Conservation (phyloP, 208 protist genomes). For the Leishmania martiniquensis region DNA sequence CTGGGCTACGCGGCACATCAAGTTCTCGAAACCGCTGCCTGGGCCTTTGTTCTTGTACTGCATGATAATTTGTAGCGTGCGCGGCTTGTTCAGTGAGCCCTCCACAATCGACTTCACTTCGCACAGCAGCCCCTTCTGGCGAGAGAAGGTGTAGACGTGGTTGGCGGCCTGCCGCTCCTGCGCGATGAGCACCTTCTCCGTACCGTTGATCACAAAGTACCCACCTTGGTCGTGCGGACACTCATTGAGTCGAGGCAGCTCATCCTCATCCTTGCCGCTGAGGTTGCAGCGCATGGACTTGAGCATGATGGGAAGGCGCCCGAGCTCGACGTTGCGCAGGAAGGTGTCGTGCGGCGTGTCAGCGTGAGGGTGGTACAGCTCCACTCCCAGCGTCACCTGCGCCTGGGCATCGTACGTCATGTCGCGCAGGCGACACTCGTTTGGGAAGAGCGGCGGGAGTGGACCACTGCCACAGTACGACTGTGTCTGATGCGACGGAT, state of each 20-base stretch:
- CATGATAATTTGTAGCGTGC: slow-evolving; percentile 95
- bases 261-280: slow-evolving; percentile 85
- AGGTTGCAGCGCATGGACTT: slow-evolving; percentile 97
- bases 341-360: slow-evolving; percentile 40
- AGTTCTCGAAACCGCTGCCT: slow-evolving; percentile 87
- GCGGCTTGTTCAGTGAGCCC: slow-evolving; percentile 83
- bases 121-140: slow-evolving; percentile 91
- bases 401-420: slow-evolving; percentile 92
- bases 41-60: slow-evolving; percentile 94
- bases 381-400: slow-evolving; percentile 62
- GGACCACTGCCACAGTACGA: slow-evolving; percentile 53
- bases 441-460: slow-evolving; percentile 90
- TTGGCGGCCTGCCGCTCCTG: slow-evolving; percentile 98
- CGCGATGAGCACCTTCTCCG: slow-evolving; percentile 98
- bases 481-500: slow-evolving; percentile 68
- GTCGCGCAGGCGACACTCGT: slow-evolving; percentile 97
- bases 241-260: slow-evolving; percentile 96
- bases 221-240: slow-evolving; percentile 99
- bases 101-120: slow-evolving; percentile 97
- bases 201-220: slow-evolving; percentile 99
- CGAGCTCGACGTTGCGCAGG: slow-evolving; percentile 93
- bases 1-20: slow-evolving; percentile 94
- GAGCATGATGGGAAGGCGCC: slow-evolving; percentile 99
- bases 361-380: slow-evolving; percentile 58
- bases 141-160: slow-evolving; percentile 97